Base-by-base conservation (phyloP, 2,329 filamentous ascomycete genomes). In the Fusarium burgessii region DNA sequence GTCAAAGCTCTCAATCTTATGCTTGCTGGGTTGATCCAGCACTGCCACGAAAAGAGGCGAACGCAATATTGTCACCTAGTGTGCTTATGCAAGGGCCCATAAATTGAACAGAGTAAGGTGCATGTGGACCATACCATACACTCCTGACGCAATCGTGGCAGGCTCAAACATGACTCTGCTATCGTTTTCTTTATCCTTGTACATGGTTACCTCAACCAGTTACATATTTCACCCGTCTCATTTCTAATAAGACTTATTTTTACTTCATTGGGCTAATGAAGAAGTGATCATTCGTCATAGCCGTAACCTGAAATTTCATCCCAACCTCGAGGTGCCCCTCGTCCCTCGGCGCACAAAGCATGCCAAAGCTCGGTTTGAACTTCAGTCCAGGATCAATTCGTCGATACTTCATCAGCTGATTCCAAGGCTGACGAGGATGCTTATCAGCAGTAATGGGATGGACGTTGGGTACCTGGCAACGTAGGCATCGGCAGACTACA, bases 341-440 rank as follows among this genome's bases (percentile, higher is more conserved):
- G 45, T 81, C 82, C 65, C 85, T 82, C 18, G 90, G 89, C 56
- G 87, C 87, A 76, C 88, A 87, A 74, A 91, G 77, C 90, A 91
- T 91, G 3, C 89, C 89, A 81, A 91, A 91, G 71, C 89, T 90
- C 42, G 89, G 89, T 80, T 91, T 91, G 69, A 82, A 91, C 78
- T 84, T 90, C 29, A 88, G 84, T 0, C 89, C 89, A 72, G 85
- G 80, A 75, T 91, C 89, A 8, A 91, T 82, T 32, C 88, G 78
- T 12, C 89, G 80, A 77, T 89, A 91, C 73, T 86, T 86, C 83
- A 90, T 87, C 58, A 91, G 77, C 66, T 84, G 85, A 73, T 90
- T 84, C 89, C 89, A 91, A 10, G 89, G 89, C 81, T 91, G 84
- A 50, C 83, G 83, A 54, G 83, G 81, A 74, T 91, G 82, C 78